These are phyloP conservation scores for Aspergillus indologenus DNA, from an alignment of 495 filamentous ascomycete species.

Conservation along the genomic window DNA sequence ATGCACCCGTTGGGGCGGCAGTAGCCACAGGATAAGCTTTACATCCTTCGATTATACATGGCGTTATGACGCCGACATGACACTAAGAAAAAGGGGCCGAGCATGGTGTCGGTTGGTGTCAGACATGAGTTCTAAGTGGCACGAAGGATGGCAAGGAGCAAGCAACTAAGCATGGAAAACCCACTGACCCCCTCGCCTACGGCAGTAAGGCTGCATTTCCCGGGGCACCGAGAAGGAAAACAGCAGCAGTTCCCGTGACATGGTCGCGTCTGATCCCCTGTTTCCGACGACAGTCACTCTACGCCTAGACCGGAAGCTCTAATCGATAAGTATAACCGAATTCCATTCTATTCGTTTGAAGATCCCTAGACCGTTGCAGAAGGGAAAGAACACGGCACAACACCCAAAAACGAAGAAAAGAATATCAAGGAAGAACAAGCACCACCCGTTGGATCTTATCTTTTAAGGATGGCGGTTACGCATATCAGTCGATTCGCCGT, in stretches of 20 bases:
- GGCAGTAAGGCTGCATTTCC: not conserved
- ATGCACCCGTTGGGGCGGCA: not conserved
- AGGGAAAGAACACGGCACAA: not conserved
- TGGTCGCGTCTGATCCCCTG: not conserved
- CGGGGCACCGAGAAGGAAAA: not conserved
- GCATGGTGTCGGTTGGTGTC: too few species aligned
- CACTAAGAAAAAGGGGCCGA: too few species aligned
- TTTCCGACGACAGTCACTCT: not conserved
- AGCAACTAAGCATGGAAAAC: not conserved
- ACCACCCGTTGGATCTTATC: not conserved
- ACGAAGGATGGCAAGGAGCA: not conserved
- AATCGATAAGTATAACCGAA: not conserved
- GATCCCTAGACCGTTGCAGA: not conserved
- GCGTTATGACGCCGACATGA: too few species aligned
- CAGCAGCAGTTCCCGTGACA: not conserved
- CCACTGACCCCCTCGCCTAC: not conserved
- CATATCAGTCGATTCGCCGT: constrained; percentile 11
- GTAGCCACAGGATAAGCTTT: not conserved
- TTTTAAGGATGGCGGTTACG: not conserved
- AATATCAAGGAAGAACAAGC: not conserved
- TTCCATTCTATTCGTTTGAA: not conserved
- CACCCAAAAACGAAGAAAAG: not conserved
- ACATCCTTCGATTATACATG: not conserved
- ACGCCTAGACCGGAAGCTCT: not conserved
- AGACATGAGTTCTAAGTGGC: not conserved